Percentiles rank a stretch among this genome's conserved stretches.
Conservation (phyloP, 2,329 filamentous ascomycete species). For the Arthrobotrys iridis region DNA sequence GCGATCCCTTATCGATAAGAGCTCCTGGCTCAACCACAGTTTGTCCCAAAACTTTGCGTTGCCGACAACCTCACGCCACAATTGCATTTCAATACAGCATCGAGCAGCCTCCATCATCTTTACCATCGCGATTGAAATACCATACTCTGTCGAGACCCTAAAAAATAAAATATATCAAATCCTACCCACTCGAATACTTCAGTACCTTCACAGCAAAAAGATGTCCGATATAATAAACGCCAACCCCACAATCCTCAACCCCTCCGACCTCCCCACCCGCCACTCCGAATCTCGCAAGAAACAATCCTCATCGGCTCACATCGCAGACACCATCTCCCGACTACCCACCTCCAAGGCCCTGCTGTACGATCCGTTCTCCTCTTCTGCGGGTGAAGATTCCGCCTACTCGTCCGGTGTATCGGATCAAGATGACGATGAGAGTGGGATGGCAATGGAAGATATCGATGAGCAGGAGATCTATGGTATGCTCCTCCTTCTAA, state of each 20-base stretch:
- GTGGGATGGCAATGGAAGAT: conserved; percentile 67
- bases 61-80: conserved; percentile 1
- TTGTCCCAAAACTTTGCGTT: conserved; percentile 9
- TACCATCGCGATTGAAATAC: background rate
- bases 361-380: conserved; percentile 40
- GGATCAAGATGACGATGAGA: conserved; percentile 56
- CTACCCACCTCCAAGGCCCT: conserved; percentile 40
- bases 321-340: conserved; percentile 59
- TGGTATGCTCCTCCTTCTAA: conserved; percentile 67
- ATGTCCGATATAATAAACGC: conserved; percentile 73
- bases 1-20: conserved; percentile 41
- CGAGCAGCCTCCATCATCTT: background rate
- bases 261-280: conserved; percentile 86
- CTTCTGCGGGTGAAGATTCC: conserved; percentile 32
- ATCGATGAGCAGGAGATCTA: conserved; percentile 99
- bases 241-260: conserved; percentile 91
- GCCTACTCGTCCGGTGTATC: conserved; percentile 45
- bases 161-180: too few relatives aligned
- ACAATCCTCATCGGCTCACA: conserved; percentile 54
- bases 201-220: background rate
- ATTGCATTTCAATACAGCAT: conserved; percentile 8
- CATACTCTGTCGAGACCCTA: too few relatives aligned
- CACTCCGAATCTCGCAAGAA: conserved; percentile 58
- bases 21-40: background rate
- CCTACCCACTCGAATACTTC: background rate